Conservation (phyloP, 371 early-diverging fungal species). For the Mucor mucedo region DNA sequence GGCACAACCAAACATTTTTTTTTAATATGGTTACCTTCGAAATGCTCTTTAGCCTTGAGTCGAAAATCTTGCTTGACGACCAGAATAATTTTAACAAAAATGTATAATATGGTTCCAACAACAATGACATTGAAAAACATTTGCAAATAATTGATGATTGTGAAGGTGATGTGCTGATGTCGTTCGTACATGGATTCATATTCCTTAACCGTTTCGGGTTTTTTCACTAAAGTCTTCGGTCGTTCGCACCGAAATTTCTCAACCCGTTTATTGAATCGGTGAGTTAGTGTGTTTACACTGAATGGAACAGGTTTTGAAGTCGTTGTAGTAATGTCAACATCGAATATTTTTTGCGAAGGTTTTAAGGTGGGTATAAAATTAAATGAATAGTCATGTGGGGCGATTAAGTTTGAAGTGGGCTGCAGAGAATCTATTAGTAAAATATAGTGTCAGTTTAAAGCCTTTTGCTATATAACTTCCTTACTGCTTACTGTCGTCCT, state of each 20-base stretch:
- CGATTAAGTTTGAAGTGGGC: background rate
- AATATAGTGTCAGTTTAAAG: background rate
- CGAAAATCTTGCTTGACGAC: constrained; percentile 71
- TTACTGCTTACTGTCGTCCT: too few species aligned
- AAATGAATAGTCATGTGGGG: constrained; percentile 21
- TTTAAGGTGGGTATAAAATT: constrained; percentile 29
- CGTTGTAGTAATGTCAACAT: constrained; percentile 9
- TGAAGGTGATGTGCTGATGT: constrained; percentile 34
- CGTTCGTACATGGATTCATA: constrained; percentile 16
- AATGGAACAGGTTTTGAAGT: too few species aligned
- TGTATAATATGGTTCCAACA: constrained; percentile 53
- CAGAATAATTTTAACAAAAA: constrained; percentile 63
- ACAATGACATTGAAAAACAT: constrained; percentile 64
- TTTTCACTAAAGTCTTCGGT: background rate
- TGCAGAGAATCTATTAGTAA: background rate
- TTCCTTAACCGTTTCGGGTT: background rate
- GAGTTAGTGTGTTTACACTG: background rate
- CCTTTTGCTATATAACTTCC: too few species aligned
- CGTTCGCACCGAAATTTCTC: background rate
- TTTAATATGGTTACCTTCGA: constrained; percentile 42
- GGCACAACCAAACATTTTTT: background rate
- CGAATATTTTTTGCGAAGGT: constrained; percentile 28
- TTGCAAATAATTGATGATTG: constrained; percentile 60
- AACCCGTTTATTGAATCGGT: background rate
- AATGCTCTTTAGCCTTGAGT: constrained; percentile 69